Percentiles rank a stretch among this genome's conserved stretches.
Conservation (phyloP, 176 grass and related monocot genomes). For the Luzula sylvatica region DNA sequence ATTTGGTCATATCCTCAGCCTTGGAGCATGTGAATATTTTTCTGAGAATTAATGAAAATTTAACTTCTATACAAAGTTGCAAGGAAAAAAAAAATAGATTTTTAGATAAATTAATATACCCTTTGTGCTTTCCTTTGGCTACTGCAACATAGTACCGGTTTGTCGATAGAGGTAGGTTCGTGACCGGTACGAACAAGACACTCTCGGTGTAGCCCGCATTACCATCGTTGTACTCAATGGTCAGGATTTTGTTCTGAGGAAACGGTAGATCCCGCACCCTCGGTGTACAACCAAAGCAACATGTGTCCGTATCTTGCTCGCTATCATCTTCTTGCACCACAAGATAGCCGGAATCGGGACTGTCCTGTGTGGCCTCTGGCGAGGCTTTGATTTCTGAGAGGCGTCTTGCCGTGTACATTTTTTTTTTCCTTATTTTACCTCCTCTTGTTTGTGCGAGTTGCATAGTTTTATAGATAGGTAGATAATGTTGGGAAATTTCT, state of each 20-base stretch:
- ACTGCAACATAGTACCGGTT: slow-evolving; percentile 3
- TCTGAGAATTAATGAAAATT: slow-evolving; percentile 3
- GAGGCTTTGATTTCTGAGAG: neutral
- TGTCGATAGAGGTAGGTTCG: neutral
- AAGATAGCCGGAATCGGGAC: neutral
- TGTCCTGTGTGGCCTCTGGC: neutral
- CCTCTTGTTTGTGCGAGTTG: too few species aligned
- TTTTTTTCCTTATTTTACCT: neutral
- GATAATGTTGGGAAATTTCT: too few species aligned
- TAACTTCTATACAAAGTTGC: too few species aligned
- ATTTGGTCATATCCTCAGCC: slow-evolving; percentile 25
- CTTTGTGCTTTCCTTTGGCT: neutral
- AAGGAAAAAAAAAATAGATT: too few species aligned
- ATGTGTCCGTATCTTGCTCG: neutral
- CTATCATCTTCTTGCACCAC: neutral
- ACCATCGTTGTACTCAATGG: neutral
- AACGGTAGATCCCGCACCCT: neutral
- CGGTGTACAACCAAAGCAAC: neutral
- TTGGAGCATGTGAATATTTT: slow-evolving; percentile 26
- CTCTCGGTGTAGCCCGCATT: neutral
- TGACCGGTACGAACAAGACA: neutral
- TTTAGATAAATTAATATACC: neutral
- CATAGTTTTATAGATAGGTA: too few species aligned
- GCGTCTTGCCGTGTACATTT: neutral
- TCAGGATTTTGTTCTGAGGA: neutral